Evolutionary conservation across 2,329 filamentous ascomycete genomes (phyloP).

Genomic region (Nemania abortiva): DNA sequence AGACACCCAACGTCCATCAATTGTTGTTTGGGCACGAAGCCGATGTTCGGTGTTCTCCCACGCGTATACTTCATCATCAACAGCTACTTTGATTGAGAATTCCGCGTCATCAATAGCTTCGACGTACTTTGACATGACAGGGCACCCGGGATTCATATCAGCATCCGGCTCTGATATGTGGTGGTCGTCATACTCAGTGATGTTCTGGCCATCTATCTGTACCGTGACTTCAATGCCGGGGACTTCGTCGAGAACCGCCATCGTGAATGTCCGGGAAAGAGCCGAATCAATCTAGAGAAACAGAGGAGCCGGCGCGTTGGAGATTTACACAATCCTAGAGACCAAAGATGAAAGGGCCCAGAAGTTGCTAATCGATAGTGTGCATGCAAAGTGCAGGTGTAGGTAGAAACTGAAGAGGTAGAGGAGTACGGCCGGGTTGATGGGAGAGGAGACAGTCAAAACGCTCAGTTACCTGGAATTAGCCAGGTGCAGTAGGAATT

Average conservation of each 20-base stretch:
- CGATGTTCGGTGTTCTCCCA: background rate
- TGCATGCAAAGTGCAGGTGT: too few relatives aligned
- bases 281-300: background rate
- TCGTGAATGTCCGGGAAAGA: background rate
- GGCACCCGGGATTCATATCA: background rate
- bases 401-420: too few relatives aligned
- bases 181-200: conserved; percentile 5
- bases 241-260: conserved; percentile 19
- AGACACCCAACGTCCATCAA: background rate
- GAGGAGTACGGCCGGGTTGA: too few relatives aligned
- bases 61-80: conserved; percentile 3
- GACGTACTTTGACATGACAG: conserved; percentile 15
- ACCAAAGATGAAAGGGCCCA: too few relatives aligned
- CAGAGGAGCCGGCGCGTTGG: too few relatives aligned
- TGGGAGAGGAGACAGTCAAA: too few relatives aligned
- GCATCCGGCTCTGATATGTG: background rate
- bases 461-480: too few relatives aligned
- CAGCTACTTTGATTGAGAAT: conserved; percentile 7
- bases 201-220: background rate
- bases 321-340: background rate
- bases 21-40: rapidly evolving
- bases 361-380: too few relatives aligned
- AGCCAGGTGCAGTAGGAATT: too few relatives aligned
- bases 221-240: conserved; percentile 25
- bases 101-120: conserved; percentile 18